Base-by-base conservation (phyloP, 805 yeast species). In the Zygoascus biomembranicola region DNA sequence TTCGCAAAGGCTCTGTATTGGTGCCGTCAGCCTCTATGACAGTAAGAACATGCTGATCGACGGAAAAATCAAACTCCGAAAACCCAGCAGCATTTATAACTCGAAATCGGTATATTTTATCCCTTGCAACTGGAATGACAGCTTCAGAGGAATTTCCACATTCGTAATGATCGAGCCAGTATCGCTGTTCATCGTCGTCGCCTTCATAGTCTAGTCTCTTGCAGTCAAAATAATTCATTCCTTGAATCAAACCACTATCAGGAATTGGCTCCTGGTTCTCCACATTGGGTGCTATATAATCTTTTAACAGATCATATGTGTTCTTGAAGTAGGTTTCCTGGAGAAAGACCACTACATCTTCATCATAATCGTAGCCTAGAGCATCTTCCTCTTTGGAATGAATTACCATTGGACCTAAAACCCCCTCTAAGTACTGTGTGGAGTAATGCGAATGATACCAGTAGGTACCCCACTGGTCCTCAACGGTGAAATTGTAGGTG, bases 381-480 rank as follows among this genome's bases (percentile, higher is more conserved):
- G 67, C 52, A 1, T 63, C 66, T 52, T 73, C 75, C 3, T 58
- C 61, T 16, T 60, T 56, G 1, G 77, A 74, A 50, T 74, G 77
- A 5, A 74, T 64, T 31, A 77, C 68, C 26, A 79, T 59, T 1
- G 75, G 76, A 6, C 82, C 83, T 18, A 70, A 66, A 3, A 79
- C 59, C 1, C 82, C 82, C 55, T 76, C 78, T 35, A 75, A 67
- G 52, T 73, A 69, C 57, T 78, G 79, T 1, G 76, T 74, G 9
- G 71, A 62, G 52, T 66, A 69, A 51, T 79, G 84, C 4, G 81
- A 72, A 57, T 79, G 84, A 62, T 78, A 79, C 84, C 84, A 79
- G 51, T 66, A 75, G 0, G 81, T 73, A 0, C 84, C 84, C 31
- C 67, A 62, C 52, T 76, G 79, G 47, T 66, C 66, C 5, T 19